Base-by-base conservation (phyloP, 2,329 filamentous ascomycete species). In the Huntiella abstrusa region DNA sequence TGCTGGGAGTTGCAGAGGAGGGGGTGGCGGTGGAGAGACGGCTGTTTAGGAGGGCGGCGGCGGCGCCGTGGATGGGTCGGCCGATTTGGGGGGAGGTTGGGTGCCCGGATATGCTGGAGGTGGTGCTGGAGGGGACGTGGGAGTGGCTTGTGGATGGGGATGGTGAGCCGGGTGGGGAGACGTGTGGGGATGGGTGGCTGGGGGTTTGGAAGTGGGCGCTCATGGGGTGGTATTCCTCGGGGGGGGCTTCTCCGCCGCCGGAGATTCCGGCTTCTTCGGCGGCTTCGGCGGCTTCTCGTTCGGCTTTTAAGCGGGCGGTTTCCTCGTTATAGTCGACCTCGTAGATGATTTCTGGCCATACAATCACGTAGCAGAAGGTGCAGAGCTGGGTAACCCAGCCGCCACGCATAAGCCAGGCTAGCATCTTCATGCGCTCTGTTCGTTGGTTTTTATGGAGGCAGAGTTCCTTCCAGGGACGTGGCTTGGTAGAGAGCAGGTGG, bases 371-470 rank as follows among this genome's bases (percentile, higher is more conserved):
- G 10, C 81, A 84, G 59, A 92, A 95, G 1, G 85, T 91, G 52
- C 86, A 83, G 4, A 98, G 70, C 59, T 95, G 87, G 1, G 83
- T 93, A 1, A 95, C 87, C 83, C 91, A 94, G 11, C 85, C 86
- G 41, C 85, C 82, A 36, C 87, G 77, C 65, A 96, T 77, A 6
- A 98, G 71, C 85, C 88, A 98, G 16, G 85, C 86, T 19, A 98
- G 67, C 60, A 96, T 93, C 33, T 83, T 75, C 60, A 96, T 80
- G 59, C 95, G 98, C 2, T 79, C 77, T 5, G 80, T 77, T 38
- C 88, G 82, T 17, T 51, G 42, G 55, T 84, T 81, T 59, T 87
- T 86, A 56, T 78, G 86, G 0, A 88, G 88, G 39, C 87, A 86
- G 53, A 92, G 80, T 46, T 71, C 71, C 55, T 85, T 83, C 64